Percentiles rank a stretch among this genome's conserved stretches.
Evolutionary conservation across 805 yeast genomes (phyloP).

Genomic region (Kluyveromyces lactis): DNA sequence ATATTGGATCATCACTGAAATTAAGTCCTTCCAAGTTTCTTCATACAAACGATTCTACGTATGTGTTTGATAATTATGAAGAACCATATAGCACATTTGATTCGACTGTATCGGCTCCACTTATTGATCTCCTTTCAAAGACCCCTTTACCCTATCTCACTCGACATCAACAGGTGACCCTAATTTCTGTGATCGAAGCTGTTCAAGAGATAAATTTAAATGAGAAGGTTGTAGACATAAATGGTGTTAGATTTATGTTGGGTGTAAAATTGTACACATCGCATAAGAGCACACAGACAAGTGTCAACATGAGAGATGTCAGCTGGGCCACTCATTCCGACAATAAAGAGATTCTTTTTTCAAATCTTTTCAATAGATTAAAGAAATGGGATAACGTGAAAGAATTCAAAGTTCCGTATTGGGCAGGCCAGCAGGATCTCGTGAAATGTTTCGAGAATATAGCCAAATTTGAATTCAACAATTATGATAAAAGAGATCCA

Average conservation of each 20-base stretch:
- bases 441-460: slow-evolving; percentile 51
- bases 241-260: slow-evolving; percentile 63
- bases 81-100: slow-evolving; percentile 38
- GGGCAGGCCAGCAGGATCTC: slow-evolving; percentile 49
- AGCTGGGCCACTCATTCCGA: slow-evolving; percentile 84
- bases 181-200: slow-evolving; percentile 61
- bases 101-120: slow-evolving; percentile 34
- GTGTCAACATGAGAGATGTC: slow-evolving; percentile 69
- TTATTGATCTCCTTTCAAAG: slow-evolving; percentile 54
- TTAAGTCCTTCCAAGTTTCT: slow-evolving; percentile 24
- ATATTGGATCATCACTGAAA: slow-evolving; percentile 26
- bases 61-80: slow-evolving; percentile 21
- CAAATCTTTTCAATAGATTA: slow-evolving; percentile 35
- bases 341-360: slow-evolving; percentile 57
- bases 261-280: slow-evolving; percentile 62
- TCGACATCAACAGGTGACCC: slow-evolving; percentile 84
- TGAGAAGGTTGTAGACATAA: slow-evolving; percentile 30
- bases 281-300: slow-evolving; percentile 41
- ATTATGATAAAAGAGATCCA: slow-evolving; percentile 56
- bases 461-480: slow-evolving; percentile 65
- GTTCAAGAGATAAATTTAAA: slow-evolving; percentile 45
- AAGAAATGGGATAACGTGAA: slow-evolving; percentile 50
- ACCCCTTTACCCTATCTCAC: slow-evolving; percentile 72
- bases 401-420: slow-evolving; percentile 59
- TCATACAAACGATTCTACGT: slow-evolving; percentile 16